A percentile compares a stretch with the other conserved stretches of the same genome.
These are phyloP conservation scores for Plasmodium sp. DNA, from an alignment of 169 alveolate genomes.

Conservation along the genomic window DNA sequence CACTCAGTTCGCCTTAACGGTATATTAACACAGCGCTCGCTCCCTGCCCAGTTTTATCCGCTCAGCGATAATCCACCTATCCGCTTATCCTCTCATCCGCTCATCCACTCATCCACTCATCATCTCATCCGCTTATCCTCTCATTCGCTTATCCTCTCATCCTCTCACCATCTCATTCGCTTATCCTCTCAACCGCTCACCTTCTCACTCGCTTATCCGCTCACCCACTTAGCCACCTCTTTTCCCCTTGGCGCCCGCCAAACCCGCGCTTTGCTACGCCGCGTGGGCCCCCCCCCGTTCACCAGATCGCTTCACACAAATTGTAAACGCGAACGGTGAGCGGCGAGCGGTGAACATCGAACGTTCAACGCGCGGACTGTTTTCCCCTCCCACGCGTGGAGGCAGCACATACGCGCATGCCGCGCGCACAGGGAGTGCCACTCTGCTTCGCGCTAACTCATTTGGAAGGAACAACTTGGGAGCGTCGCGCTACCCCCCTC, in stretches of 20 bases:
- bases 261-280: neutral
- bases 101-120: neutral
- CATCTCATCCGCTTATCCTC: neutral
- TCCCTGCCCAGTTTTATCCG: neutral
- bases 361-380: neutral
- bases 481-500: neutral
- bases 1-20: neutral
- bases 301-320: neutral
- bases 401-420: neutral
- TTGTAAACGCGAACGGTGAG: neutral
- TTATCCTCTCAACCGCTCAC: neutral
- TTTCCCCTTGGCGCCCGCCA: neutral
- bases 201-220: neutral
- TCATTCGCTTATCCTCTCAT: neutral
- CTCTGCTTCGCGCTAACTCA: neutral
- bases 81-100: neutral
- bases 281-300: neutral
- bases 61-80: neutral
- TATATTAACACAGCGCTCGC: neutral
- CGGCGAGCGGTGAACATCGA: no score
- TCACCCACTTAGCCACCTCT: neutral
- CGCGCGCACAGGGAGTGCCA: neutral
- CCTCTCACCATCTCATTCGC: neutral
- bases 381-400: neutral
- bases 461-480: neutral